A percentile compares a stretch with the other conserved stretches of the same genome.
Conservation (phyloP, 2,329 filamentous ascomycete species). For the Colletotrichum sp. region DNA sequence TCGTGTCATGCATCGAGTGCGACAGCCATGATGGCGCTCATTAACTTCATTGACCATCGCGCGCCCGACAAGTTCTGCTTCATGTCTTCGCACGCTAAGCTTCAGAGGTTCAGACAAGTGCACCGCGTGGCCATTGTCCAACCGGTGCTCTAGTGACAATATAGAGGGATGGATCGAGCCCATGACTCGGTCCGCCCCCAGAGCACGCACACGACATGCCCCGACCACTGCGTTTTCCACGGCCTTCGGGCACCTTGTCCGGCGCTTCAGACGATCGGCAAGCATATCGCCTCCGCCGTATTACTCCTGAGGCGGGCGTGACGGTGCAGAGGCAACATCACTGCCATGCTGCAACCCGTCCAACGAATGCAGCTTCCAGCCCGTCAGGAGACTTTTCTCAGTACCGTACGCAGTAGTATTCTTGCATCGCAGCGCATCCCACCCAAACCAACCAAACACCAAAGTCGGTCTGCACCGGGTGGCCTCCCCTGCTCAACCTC, state of each 20-base stretch:
- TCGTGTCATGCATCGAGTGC: not conserved
- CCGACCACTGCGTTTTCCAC: not conserved
- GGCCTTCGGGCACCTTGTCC: not conserved
- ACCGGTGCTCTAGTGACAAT: not conserved
- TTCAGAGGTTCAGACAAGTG: not conserved
- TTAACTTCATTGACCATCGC: not conserved
- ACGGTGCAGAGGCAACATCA: not conserved
- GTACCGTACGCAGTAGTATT: not conserved
- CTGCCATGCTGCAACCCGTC: conserved; percentile 1
- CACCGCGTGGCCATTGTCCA: not conserved
- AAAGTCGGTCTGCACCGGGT: not conserved
- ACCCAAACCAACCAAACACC: not conserved
- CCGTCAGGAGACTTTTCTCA: not conserved
- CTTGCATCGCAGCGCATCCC: not conserved
- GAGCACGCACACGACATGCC: not conserved
- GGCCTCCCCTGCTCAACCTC: not conserved
- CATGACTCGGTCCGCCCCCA: conserved; percentile 6
- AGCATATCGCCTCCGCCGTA: not conserved
- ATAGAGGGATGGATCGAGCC: not conserved
- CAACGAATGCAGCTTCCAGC: conserved; percentile 1
- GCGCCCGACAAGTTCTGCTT: not conserved
- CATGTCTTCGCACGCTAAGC: not conserved
- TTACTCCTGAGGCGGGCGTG: not conserved
- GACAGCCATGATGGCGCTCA: not conserved
- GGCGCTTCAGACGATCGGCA: not conserved